phyloP scores from a whole-genome alignment of 805 yeast genomes.

The Yueomyces sp. region DNA sequence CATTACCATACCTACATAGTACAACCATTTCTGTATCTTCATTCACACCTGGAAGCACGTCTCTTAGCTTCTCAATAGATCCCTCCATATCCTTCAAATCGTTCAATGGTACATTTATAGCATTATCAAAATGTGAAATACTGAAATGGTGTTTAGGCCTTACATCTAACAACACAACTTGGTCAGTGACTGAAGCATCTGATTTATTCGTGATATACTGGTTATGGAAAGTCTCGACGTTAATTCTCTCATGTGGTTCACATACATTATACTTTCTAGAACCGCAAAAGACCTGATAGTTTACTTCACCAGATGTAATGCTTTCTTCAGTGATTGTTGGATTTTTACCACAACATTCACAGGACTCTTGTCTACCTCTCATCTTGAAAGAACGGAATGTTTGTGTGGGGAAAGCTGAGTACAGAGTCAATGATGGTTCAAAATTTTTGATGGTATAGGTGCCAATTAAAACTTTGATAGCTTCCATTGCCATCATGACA shows the following conservation, averaged over 20 bases:
- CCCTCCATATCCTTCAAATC: constrained; percentile 25
- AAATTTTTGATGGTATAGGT: constrained; percentile 39
- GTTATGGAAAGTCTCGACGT: constrained; percentile 23
- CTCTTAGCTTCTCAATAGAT: constrained; percentile 13
- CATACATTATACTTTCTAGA: constrained; percentile 33
- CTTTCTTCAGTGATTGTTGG: constrained; percentile 36
- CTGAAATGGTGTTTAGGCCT: constrained; percentile 67
- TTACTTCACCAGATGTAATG: constrained; percentile 35
- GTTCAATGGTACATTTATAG: constrained; percentile 53
- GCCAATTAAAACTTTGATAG: constrained; percentile 58
- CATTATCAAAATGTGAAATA: constrained; percentile 45
- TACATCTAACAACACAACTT: constrained; percentile 48
- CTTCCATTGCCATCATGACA: constrained; percentile 74
- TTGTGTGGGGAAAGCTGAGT: constrained; percentile 55
- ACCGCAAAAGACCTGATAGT: constrained; percentile 75
- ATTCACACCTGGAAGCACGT: constrained; percentile 14
- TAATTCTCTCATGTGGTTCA: constrained; percentile 31
- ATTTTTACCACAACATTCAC: constrained; percentile 49
- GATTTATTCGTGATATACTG: constrained; percentile 16
- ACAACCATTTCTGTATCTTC: constrained; percentile 33
- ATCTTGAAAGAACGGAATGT: constrained; percentile 63
- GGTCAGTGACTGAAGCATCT: neutral
- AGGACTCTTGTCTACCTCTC: constrained; percentile 49
- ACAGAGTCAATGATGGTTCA: constrained; percentile 55
- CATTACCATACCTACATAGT: constrained; percentile 82